Base-by-base conservation (phyloP, 305 asterid genomes). In the Ajuga reptans region DNA sequence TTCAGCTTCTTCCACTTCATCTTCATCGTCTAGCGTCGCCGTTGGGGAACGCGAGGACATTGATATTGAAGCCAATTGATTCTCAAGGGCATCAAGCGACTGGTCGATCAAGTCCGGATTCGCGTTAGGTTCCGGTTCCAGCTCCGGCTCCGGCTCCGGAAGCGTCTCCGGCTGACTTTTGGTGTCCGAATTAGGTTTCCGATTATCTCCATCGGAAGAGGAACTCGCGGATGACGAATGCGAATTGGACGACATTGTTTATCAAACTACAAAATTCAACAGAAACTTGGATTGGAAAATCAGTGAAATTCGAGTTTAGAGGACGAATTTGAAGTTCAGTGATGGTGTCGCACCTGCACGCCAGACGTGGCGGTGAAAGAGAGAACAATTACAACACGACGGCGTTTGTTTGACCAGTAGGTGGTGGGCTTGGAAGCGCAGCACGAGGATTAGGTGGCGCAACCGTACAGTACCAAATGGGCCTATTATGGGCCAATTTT, bases 71-170 rank as follows among this genome's bases (percentile, higher is more conserved):
- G 95, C 89, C 77, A 94, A 68, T 51, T 89, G 99, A 63, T 85
- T 84, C 81, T 91, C 99, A 56, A 93, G 84, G 8, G 97, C 99
- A 81, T 89, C 97, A 41, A 89, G 94, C 11, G 97, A 89, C 71
- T 75, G 95, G 74, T 91, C 99, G 64, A 94, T 91, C 39, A 86
- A 81, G 57, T 68, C 72, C 39, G 84, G 69, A 17, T 69, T 74
- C 66, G 79, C 79, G 36, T 69, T 69, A 41, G 77, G 68, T 64
- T 51, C 56, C 54, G 52, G 21, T 16, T 69, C 74, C 67, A 3
- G 29, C 11, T 41, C 65, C 16, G 43, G 21, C 27, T n/a, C 46
- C 37, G 15, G 10, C 17, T 41, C 58, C 2, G 50, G 9, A 1
- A 31, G 51, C 10, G 5, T 12, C 5, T 70, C 75, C 5, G 52